Evolutionary conservation across 2,329 filamentous ascomycete genomes (phyloP).

Genomic region (Chaetomiaceae sp.): DNA sequence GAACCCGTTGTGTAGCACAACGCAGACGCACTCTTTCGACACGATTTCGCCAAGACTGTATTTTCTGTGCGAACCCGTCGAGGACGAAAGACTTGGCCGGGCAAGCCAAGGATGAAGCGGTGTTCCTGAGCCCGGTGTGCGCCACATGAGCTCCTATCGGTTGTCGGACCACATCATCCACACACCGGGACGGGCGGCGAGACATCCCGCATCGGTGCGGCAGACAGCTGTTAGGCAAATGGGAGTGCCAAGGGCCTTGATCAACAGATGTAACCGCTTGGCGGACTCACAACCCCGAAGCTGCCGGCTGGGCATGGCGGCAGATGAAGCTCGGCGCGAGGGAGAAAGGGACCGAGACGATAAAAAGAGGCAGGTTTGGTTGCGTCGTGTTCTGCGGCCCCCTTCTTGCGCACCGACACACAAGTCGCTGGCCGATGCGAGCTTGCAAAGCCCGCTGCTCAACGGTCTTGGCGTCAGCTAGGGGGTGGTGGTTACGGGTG

Average conservation of each 20-base stretch:
- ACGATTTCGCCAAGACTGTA: too few species aligned
- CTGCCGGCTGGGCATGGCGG: constrained; percentile 9
- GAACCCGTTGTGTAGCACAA: too few species aligned
- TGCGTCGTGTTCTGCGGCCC: neutral
- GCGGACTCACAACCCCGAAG: constrained; percentile 1
- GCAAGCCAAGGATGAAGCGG: too few species aligned
- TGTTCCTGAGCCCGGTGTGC: too few species aligned
- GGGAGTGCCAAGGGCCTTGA: constrained; percentile 14
- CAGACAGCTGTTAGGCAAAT: neutral
- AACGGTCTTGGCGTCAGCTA: neutral
- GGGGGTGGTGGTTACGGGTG: neutral
- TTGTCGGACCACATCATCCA: too few species aligned
- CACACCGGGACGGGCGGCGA: constrained; percentile 5
- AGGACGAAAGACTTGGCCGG: too few species aligned
- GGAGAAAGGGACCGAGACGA: neutral
- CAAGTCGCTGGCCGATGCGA: neutral
- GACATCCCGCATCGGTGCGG: constrained; percentile 8
- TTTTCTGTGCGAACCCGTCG: too few species aligned
- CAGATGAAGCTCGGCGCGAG: constrained; percentile 19
- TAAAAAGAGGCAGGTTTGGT: neutral
- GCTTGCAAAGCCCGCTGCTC: neutral
- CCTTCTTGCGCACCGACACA: neutral
- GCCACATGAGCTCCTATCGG: too few species aligned
- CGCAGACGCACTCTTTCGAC: too few species aligned
- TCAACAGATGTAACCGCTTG: constrained; percentile 19